Percentiles rank a stretch among this genome's conserved stretches.
phyloP scores from a whole-genome alignment of 192 early-diverging fungal species.

The Oehlia diaphana region DNA sequence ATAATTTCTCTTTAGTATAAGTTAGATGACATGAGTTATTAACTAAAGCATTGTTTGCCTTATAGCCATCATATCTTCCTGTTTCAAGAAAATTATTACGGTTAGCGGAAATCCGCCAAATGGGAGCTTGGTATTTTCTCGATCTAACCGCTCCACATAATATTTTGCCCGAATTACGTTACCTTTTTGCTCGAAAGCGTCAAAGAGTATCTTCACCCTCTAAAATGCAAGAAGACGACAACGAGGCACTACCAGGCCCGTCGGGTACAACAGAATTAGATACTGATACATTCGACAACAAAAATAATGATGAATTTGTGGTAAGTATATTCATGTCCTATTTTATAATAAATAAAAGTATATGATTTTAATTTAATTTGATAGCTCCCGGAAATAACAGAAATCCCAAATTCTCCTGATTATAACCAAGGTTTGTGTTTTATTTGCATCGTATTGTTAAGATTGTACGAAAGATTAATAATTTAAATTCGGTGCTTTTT shows the following conservation, averaged over 20 bases:
- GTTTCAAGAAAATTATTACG: slow-evolving; percentile 42
- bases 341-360: not conserved
- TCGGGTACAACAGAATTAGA: not conserved
- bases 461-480: not conserved
- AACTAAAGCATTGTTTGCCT: not conserved
- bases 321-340: not conserved
- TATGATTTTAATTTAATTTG: not conserved
- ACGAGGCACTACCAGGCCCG: not conserved
- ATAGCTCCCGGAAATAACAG: not conserved
- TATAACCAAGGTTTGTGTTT: not conserved
- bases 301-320: not conserved
- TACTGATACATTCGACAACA: not conserved
- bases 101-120: slow-evolving; percentile 37
- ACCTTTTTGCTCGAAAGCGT: slow-evolving; percentile 37
- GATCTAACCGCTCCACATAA: slow-evolving; percentile 32
- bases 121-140: slow-evolving; percentile 42
- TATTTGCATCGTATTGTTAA: not conserved
- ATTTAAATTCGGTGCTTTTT: not conserved
- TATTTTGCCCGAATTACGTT: slow-evolving; percentile 37
- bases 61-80: slow-evolving; percentile 45
- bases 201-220: slow-evolving; percentile 19
- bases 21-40: not conserved
- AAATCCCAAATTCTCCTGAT: not conserved
- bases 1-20: not conserved
- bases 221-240: not conserved